Evolutionary conservation across 1,139 yeast genomes (phyloP).

Genomic region (Barnettozyma hawaiiensis): DNA sequence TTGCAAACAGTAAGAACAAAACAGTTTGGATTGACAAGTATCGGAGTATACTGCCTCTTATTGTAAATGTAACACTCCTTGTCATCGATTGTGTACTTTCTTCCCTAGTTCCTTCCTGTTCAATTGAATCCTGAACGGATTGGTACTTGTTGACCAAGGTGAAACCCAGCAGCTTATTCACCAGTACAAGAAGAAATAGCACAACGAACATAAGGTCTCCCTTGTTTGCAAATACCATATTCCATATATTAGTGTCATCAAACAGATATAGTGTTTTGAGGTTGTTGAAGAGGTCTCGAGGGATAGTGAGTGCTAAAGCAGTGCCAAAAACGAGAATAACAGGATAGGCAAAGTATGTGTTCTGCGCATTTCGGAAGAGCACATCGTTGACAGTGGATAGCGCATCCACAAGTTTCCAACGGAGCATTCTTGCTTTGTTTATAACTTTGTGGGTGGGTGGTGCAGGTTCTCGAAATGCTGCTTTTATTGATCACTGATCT

Average conservation of each 20-base stretch:
- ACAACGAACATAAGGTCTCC: constrained; percentile 29
- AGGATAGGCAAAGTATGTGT: constrained; percentile 7
- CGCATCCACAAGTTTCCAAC: constrained; percentile 1
- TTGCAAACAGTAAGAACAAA: neutral
- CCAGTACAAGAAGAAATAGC: constrained; percentile 16
- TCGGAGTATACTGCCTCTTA: constrained; percentile 6
- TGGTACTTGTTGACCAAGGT: constrained; percentile 5
- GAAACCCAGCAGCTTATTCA: constrained; percentile 2
- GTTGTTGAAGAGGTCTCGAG: constrained; percentile 7
- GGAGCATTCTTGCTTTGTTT: neutral
- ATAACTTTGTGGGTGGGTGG: no score
- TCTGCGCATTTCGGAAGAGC: constrained; percentile 5
- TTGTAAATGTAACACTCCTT: neutral
- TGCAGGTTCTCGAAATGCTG: no score
- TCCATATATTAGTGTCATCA: constrained; percentile 19
- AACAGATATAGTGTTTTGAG: constrained; percentile 7
- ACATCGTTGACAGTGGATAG: constrained; percentile 1
- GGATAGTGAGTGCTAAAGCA: constrained; percentile 4
- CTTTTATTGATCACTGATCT: no score
- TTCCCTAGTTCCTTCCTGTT: neutral
- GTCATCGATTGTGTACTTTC: neutral
- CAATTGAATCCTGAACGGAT: constrained; percentile 1
- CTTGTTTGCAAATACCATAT: constrained; percentile 31
- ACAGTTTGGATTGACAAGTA: neutral
- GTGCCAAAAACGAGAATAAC: constrained; percentile 6